Percentiles rank a stretch among this genome's conserved stretches.
Evolutionary conservation across 257 asterid species (phyloP).

Genomic region (Linderniella brevidens): DNA sequence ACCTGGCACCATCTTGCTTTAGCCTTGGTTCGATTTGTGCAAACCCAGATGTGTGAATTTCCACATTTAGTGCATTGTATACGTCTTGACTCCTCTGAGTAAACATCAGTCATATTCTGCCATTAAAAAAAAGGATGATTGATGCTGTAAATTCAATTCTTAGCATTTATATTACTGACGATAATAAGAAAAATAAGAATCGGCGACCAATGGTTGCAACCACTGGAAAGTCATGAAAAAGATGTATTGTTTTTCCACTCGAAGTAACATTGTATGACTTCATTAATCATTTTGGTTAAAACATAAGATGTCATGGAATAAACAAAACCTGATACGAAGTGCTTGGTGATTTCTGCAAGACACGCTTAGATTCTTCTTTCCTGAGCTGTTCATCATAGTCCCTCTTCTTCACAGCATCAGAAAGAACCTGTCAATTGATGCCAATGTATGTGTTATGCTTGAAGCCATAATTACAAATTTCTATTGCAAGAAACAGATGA

Average conservation of each 20-base stretch:
- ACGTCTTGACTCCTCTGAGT: constrained; percentile 85
- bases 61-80: constrained; percentile 99
- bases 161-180: background rate
- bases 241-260: background rate
- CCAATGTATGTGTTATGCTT: constrained; percentile 17
- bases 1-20: constrained; percentile 99
- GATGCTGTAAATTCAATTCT: background rate
- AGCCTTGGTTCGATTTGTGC: constrained; percentile 76
- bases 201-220: no score
- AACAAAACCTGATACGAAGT: constrained; percentile 58
- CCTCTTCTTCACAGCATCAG: constrained; percentile 83
- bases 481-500: constrained; percentile 12
- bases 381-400: constrained; percentile 90
- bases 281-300: background rate
- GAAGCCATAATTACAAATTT: constrained; percentile 8
- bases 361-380: constrained; percentile 73
- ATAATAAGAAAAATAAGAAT: background rate
- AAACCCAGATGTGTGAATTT: constrained; percentile 86
- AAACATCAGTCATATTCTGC: constrained; percentile 66
- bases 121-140: constrained; percentile 5
- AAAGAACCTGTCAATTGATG: constrained; percentile 48
- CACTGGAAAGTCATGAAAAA: no score
- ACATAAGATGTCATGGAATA: background rate
- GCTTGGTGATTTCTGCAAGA: constrained; percentile 69
- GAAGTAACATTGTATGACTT: background rate